Conservation (phyloP, 176 grass and related monocot genomes). For the Alopecurus myosuroides region DNA sequence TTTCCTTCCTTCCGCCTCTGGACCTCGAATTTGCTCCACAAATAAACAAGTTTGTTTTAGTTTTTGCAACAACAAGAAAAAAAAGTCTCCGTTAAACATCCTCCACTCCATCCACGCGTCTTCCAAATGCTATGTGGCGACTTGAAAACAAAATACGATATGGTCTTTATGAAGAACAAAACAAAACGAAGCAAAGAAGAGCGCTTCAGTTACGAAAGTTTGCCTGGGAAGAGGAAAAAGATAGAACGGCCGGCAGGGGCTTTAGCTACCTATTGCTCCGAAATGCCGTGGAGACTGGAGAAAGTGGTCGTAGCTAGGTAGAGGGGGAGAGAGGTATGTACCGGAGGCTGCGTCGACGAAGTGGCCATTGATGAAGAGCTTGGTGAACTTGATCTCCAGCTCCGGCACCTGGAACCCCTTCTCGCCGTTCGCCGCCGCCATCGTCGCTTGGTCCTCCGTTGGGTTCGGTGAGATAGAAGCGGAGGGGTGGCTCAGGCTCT, state of each 20-base stretch:
- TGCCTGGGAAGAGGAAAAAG: background rate
- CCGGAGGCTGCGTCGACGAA: slow-evolving; percentile 85
- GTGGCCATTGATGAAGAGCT: slow-evolving; percentile 88
- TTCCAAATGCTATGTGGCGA: background rate
- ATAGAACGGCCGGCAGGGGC: background rate
- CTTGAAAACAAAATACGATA: background rate
- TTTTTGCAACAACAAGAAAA: background rate
- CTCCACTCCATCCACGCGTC: background rate
- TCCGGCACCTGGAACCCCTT: slow-evolving; percentile 49
- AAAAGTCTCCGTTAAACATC: background rate
- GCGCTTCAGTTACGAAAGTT: background rate
- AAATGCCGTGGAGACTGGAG: background rate
- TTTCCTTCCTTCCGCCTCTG: too few species aligned
- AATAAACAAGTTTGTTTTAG: too few species aligned
- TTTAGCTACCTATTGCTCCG: background rate
- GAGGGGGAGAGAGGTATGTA: slow-evolving; percentile 6
- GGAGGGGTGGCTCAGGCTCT: background rate
- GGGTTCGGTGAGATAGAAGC: background rate
- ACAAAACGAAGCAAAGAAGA: background rate
- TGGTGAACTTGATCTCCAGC: slow-evolving; percentile 76
- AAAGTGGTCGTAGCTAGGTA: background rate
- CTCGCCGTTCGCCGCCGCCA: slow-evolving; percentile 20
- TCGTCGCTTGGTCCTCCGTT: background rate
- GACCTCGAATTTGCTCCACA: background rate
- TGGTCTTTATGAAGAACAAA: background rate